Evolutionary conservation across 169 alveolate species (phyloP), one percentile per base, ranked within the genome.

Genomic region (Blepharisma undulans): DNA sequence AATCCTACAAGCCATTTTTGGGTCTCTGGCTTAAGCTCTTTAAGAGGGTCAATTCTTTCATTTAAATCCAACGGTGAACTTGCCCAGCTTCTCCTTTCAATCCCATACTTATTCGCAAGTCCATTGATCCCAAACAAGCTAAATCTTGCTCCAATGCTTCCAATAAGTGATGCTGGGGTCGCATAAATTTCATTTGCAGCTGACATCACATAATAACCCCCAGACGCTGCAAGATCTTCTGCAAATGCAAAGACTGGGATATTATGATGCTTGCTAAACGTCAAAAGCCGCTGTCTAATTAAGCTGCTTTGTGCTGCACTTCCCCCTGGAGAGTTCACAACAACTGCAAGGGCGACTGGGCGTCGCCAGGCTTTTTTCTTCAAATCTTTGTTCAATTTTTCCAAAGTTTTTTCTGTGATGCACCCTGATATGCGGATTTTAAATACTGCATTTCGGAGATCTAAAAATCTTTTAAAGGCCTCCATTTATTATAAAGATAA

Each of bases 251-350:
- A 88, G 32, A 88, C 32, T 32, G 92, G 92, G 29, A 92, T 61
- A 19, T 79, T 66, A 32, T 88, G 59, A 4, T 86, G n/a, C 30
- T 25, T 48, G 12, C 88, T 84, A 74, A 79, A 88, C 22, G 29
- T 29, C 61, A n/a, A 12, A 8, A 88, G 14, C 72, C 77, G 74
- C 21, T n/a, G 21, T 21, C 90, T 84, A 12, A 80, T 25, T 16
- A 88, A 14, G 27, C 29, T 79, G 71, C 93, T 88, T 48, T 92
- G 78, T 66, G 88, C 92, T n/a, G 94, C 94, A 25, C 92, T 87
- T 32, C 94, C 94, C 29, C 94, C 94, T 22, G 90, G 84, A 12
- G 94, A 92, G 80, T 92, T 92, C 7, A 92, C 78, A 6, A 90
- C 90, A 14, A 92, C 88, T 21, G 94, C 94, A 6, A 92, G 78